Evolutionary conservation across 768 basidiomycete genomes (phyloP), one percentile per base, ranked within the genome.

Genomic region (Paxillus rubicundulus): DNA sequence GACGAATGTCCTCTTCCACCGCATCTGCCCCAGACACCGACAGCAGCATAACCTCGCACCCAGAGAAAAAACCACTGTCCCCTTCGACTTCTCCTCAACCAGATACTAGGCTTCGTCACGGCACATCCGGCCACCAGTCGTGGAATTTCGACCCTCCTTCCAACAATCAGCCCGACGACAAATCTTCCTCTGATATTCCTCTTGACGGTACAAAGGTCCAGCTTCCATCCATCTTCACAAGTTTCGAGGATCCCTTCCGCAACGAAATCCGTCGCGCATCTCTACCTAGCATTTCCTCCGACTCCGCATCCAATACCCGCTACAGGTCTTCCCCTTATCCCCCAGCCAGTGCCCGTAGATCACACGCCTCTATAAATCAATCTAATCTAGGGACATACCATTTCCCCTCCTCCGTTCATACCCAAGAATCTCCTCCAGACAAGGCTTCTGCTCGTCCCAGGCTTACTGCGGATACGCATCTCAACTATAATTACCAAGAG

Each of bases 1-100:
- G 87, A 64, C 85, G 87, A 64, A 89, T 91, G 89, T 89, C 89
- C 70, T 78, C 80, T 67, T 87, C 85, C 57, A 84, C 82, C 46
- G 77, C 82, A 53, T 88, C 87, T 14, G 76, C 78, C 14, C 77
- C 84, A 36, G 86, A 87, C 72, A 74, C 70, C 2, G 87, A 89
- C 70, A 79, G 76, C 72, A 79, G 75, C 66, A 71, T 77, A 53
- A 74, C 79, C 56, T 84, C 84, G 40, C 74, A 80, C 46, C 74
- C 72, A 9, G 85, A 87, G 61, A 88, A 85, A 64, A 83, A 80
- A 52, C 69, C 75, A 4, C 66, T 77, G 28, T 82, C 84, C 1
- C 82, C 86, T 45, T 80, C 80, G 2, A 53, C 53, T 17, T 70
- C 62, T 40, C 83, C 77, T 4, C 76, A 76, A 57, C 75, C 78